These are phyloP conservation scores for Diutina rugosa DNA, from an alignment of 1,139 yeast species.

Conservation along the genomic window DNA sequence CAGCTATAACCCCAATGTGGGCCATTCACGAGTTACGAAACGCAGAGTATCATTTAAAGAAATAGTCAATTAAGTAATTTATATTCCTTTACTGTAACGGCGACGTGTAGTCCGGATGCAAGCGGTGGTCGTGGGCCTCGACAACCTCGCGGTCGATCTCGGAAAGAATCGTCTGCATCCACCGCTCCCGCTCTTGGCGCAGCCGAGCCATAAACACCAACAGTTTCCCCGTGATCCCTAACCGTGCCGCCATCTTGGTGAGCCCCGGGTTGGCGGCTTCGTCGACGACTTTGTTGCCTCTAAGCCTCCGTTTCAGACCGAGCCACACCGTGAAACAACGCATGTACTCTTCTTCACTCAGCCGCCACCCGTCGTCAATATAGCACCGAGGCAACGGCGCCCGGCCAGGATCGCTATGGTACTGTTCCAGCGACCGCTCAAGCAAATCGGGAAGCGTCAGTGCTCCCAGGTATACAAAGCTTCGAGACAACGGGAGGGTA, in stretches of 20 bases:
- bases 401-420: constrained; percentile 40
- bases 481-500: constrained; percentile 49
- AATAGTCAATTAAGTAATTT: not conserved
- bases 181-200: constrained; percentile 67
- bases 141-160: constrained; percentile 42
- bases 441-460: constrained; percentile 46
- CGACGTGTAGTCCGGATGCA: not conserved
- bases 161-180: constrained; percentile 57
- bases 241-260: constrained; percentile 30
- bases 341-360: constrained; percentile 59
- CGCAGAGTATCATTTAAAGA: not conserved
- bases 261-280: constrained; percentile 25
- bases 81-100: not conserved
- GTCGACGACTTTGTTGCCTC: constrained; percentile 4
- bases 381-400: constrained; percentile 58
- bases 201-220: constrained; percentile 74
- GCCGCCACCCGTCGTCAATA: constrained; percentile 65
- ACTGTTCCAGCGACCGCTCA: constrained; percentile 24
- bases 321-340: constrained; percentile 81
- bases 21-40: not conserved
- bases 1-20: not conserved
- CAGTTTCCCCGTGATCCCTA: constrained; percentile 59
- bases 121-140: not conserved
- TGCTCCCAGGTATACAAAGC: constrained; percentile 68
- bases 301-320: constrained; percentile 44